Conservation (phyloP, 1,284 basidiomycete species). For the Phellopilus nigrolimitatus region DNA sequence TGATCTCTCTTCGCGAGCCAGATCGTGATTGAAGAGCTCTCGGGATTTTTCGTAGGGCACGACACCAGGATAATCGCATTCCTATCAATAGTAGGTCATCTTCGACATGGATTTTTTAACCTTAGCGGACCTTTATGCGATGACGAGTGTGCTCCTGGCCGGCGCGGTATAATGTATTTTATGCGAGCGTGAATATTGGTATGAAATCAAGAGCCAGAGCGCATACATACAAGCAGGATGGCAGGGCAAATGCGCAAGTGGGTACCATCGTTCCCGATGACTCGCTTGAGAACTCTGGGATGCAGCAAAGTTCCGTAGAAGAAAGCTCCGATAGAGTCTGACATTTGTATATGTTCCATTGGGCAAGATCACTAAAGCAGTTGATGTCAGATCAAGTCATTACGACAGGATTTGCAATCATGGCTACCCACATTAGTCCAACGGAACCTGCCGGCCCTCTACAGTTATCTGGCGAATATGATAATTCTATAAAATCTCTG, state of each 20-base stretch:
- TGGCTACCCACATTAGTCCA: no score
- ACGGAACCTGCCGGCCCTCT: no score
- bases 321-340: constrained; percentile 46
- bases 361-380: no score
- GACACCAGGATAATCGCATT: constrained; percentile 77
- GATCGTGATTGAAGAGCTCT: constrained; percentile 39
- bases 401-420: no score
- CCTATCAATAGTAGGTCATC: constrained; percentile 33
- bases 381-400: no score
- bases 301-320: constrained; percentile 79
- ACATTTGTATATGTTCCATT: no score
- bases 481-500: no score
- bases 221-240: constrained; percentile 39
- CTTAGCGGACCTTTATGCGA: constrained; percentile 41
- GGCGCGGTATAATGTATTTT: constrained; percentile 5
- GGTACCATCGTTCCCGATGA: constrained; percentile 43
- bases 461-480: no score
- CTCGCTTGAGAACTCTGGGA: constrained; percentile 47
- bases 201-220: background rate
- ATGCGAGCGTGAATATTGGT: constrained; percentile 5
- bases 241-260: constrained; percentile 44
- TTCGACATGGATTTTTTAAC: background rate
- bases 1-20: constrained; percentile 44
- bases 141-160: constrained; percentile 73
- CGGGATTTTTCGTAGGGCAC: constrained; percentile 48